Base-by-base conservation (phyloP, 1,284 basidiomycete species). In the Ustilago sp. region DNA sequence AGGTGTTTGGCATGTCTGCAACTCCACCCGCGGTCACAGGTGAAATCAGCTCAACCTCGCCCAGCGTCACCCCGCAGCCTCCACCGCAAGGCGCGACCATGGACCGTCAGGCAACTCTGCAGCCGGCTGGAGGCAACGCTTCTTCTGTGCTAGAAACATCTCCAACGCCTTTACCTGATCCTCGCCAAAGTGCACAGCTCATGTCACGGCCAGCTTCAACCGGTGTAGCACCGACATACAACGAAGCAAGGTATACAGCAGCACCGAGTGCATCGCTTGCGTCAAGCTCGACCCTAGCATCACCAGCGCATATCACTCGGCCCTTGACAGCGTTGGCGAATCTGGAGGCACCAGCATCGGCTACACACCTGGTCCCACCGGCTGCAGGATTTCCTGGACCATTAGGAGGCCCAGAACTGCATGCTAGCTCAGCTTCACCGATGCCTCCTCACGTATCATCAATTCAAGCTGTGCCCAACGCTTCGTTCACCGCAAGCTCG, bases 121-220 rank as follows among this genome's bases (percentile, higher is more conserved):
- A 50, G 12, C 48, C 28, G 6, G 48, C 28, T 7, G 28, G 11
- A 35, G 11, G 23, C 55, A n/a, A 15, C 15, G 39, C 9, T 23
- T 32, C 9, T 23, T 32, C 41, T 36, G 28, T 23, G 8, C 19
- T 50, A 8, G 53, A 47, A 51, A 17, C 34, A 19, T 59, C 63
- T 23, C 56, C 50, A 11, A 47, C 58, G 11, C 51, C 50, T 8
- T 50, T 52, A 2, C 1, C 51, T 7, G 43, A 48, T 36, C 43
- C 8, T 39, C 60, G 52, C 8, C 9, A 43, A 7, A 48, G 41
- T 28, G 47, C 53, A 4, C 31, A 61, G 8, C 32, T 48, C 34
- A 41, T 74, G 57, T 28, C 59, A 12, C 56, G 72, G 11, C 72
- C 73, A 17, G 67, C 73, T 9, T 75, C 73, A 19, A 66, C 73